Percentiles rank a stretch among this genome's conserved stretches.
phyloP scores from a whole-genome alignment of 2,329 filamentous ascomycete species.

The Alternaria sp. region DNA sequence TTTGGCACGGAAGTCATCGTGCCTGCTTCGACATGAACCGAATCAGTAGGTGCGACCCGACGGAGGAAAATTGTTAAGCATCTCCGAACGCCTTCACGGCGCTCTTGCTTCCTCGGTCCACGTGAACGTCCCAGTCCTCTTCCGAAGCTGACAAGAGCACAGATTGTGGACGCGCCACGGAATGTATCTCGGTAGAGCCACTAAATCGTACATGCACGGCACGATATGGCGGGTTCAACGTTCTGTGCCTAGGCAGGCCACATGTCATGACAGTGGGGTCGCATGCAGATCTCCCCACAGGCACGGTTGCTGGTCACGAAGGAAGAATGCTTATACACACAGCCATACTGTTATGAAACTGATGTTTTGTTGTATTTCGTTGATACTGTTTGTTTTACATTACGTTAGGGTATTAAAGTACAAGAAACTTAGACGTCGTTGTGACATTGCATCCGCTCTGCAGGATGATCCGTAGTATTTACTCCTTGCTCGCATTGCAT shows the following conservation, averaged over 20 bases:
- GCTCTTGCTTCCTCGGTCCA: neutral
- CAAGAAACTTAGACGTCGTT: neutral
- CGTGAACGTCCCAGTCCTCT: neutral
- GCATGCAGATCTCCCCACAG: constrained; percentile 10
- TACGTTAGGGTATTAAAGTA: constrained; percentile 3
- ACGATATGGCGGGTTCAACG: constrained; percentile 19
- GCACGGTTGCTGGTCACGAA: constrained; percentile 1
- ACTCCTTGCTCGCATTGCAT: neutral
- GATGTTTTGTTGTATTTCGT: neutral
- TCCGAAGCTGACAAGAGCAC: neutral
- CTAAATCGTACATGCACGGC: neutral
- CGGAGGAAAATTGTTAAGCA: neutral
- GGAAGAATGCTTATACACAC: neutral
- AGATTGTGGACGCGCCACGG: neutral
- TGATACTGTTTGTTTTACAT: neutral
- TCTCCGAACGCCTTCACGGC: neutral
- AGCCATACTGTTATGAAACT: neutral
- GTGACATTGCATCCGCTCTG: neutral
- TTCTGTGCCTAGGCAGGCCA: constrained; percentile 16
- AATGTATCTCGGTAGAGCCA: neutral
- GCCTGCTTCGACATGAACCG: neutral
- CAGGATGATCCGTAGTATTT: neutral
- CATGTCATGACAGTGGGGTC: constrained; percentile 9
- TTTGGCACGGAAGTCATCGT: neutral
- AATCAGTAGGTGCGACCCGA: neutral